phyloP scores from a whole-genome alignment of 176 grass and related monocot species.

The Paspalum vaginatum region DNA sequence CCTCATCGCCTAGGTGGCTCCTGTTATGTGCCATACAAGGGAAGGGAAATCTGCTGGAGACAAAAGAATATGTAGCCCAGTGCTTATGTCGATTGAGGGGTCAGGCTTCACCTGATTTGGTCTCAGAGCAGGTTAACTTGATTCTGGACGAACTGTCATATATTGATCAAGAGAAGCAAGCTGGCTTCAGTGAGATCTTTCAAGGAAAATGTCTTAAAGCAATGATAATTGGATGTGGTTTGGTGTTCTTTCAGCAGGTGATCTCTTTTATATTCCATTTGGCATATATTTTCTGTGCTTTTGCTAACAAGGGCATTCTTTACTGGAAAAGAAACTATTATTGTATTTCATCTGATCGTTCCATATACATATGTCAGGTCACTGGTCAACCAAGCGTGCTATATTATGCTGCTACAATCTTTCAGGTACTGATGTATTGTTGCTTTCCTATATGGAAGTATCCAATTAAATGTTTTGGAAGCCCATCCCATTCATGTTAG shows the following conservation, averaged over 20 bases:
- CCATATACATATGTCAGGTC: slow-evolving; percentile 55
- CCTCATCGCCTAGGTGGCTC: slow-evolving; percentile 90
- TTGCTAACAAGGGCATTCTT: background rate
- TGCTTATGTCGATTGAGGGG: slow-evolving; percentile 91
- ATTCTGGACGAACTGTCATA: slow-evolving; percentile 79
- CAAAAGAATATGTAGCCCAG: slow-evolving; percentile 63
- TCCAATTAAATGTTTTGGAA: slow-evolving; percentile 20
- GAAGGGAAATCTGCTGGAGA: slow-evolving; percentile 57
- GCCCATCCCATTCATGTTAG: background rate
- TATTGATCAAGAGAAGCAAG: slow-evolving; percentile 55
- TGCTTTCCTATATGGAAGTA: slow-evolving; percentile 19
- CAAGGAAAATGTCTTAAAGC: slow-evolving; percentile 96
- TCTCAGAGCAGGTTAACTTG: slow-evolving; percentile 62
- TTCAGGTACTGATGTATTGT: slow-evolving; percentile 79
- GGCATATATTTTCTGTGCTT: slow-evolving; percentile 2
- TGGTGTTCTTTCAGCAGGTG: slow-evolving; percentile 99
- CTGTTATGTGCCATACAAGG: slow-evolving; percentile 93
- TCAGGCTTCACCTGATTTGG: slow-evolving; percentile 51
- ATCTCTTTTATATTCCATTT: slow-evolving; percentile 17
- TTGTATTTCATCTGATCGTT: slow-evolving; percentile 17
- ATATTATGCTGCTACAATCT: slow-evolving; percentile 97
- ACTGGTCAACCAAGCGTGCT: slow-evolving; percentile 97
- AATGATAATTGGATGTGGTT: slow-evolving; percentile 84
- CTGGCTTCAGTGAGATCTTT: slow-evolving; percentile 79
- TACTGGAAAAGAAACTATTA: background rate